Evolutionary conservation across 768 basidiomycete genomes (phyloP).

Genomic region (Tricholoma terreum): DNA sequence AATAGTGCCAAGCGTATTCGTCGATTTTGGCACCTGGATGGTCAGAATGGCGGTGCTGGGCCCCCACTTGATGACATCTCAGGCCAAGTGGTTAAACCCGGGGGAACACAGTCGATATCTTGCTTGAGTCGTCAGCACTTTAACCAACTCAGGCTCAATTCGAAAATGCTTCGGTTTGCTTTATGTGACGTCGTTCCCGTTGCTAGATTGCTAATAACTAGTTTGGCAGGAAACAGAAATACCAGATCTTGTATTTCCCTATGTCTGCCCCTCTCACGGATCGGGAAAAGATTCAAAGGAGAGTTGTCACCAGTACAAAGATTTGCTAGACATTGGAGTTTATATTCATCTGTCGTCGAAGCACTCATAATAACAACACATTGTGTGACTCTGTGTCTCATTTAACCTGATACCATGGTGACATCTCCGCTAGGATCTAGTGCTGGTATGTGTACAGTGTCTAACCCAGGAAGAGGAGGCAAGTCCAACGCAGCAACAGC

Average conservation of each 20-base stretch:
- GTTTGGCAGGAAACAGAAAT: slow-evolving; percentile 50
- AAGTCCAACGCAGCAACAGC: slow-evolving; percentile 75
- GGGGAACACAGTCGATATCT: slow-evolving; percentile 7
- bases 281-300: slow-evolving; percentile 45
- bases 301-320: slow-evolving; percentile 51
- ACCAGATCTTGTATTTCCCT: slow-evolving; percentile 84
- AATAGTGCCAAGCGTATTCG: neutral
- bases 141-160: slow-evolving; percentile 12
- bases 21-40: neutral
- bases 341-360: no score
- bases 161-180: slow-evolving; percentile 17
- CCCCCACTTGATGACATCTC: neutral
- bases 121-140: slow-evolving; percentile 5
- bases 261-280: slow-evolving; percentile 61
- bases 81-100: neutral
- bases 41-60: neutral
- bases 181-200: neutral
- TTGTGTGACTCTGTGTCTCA: slow-evolving; percentile 1
- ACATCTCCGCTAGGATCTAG: slow-evolving; percentile 40
- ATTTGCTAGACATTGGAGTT: slow-evolving; percentile 28
- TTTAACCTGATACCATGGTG: slow-evolving; percentile 41
- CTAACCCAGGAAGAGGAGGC: slow-evolving; percentile 41
- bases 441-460: slow-evolving; percentile 9
- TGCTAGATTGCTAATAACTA: neutral
- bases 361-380: no score